phyloP scores from a whole-genome alignment of 805 yeast species.

The Kuraishia ogatae region DNA sequence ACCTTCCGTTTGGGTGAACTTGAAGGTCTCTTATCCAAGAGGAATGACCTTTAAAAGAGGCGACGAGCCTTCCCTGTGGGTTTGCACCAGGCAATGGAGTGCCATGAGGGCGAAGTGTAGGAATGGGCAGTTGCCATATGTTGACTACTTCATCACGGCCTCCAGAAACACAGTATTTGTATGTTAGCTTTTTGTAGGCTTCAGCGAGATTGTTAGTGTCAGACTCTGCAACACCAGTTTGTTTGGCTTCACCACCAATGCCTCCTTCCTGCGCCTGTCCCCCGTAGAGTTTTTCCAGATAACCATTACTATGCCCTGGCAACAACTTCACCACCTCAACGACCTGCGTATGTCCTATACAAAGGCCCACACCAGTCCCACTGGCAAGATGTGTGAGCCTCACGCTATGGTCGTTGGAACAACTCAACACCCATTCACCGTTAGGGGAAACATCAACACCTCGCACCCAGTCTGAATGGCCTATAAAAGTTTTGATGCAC shows the following conservation, averaged over 20 bases:
- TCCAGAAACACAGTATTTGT: conserved; percentile 67
- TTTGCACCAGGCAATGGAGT: conserved; percentile 49
- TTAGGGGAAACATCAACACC: conserved; percentile 38
- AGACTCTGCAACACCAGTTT: no score
- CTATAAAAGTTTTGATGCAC: conserved; percentile 55
- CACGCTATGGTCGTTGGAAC: conserved; percentile 72
- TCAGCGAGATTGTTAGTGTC: conserved; percentile 8
- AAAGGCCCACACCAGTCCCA: conserved; percentile 58
- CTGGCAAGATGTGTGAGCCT: conserved; percentile 52
- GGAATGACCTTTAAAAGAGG: conserved; percentile 62
- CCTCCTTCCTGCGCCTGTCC: conserved; percentile 10
- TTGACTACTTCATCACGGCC: conserved; percentile 71
- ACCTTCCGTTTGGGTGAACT: conserved; percentile 71
- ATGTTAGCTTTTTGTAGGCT: conserved; percentile 34
- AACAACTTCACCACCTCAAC: conserved; percentile 66
- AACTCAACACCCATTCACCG: conserved; percentile 57
- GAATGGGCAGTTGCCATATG: conserved; percentile 73
- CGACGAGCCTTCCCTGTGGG: conserved; percentile 52
- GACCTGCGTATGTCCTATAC: conserved; percentile 78
- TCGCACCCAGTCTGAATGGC: conserved; percentile 89
- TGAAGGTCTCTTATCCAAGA: conserved; percentile 76
- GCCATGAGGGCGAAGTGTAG: conserved; percentile 44
- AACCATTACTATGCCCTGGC: conserved; percentile 40
- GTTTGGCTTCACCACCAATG: neutral
- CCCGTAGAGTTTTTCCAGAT: conserved; percentile 35